Conservation (phyloP, 108 stramenopile species). For the Cyclostephanos invisitatus region DNA sequence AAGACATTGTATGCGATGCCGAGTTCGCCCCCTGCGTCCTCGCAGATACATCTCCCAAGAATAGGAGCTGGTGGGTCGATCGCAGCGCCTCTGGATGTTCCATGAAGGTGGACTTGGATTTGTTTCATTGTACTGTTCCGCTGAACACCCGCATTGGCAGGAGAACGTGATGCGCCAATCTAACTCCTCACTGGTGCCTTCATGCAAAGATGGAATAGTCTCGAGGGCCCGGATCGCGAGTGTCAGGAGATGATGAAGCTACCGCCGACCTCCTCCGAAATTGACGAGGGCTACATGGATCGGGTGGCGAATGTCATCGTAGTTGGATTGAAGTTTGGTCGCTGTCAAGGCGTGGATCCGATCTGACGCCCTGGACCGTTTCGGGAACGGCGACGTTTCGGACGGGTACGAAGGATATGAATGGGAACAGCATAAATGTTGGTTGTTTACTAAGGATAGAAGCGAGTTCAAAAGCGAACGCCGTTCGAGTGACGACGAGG, state of each 20-base stretch:
- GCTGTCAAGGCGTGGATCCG: slow-evolving; percentile 83
- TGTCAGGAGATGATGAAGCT: slow-evolving; percentile 91
- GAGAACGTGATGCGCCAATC: too few species aligned
- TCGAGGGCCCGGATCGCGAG: slow-evolving; percentile 89
- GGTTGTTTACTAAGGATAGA: slow-evolving; percentile 60
- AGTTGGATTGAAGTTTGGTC: slow-evolving; percentile 86
- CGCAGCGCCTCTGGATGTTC: slow-evolving; percentile 22
- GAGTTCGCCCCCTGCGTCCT: slow-evolving; percentile 62
- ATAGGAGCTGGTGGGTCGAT: slow-evolving; percentile 16
- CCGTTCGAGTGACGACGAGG: slow-evolving; percentile 87
- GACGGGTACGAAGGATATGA: slow-evolving; percentile 84
- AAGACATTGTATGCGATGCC: slow-evolving; percentile 77
- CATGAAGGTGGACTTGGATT: slow-evolving; percentile 30
- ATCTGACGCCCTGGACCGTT: slow-evolving; percentile 89
- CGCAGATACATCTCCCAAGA: slow-evolving; percentile 11
- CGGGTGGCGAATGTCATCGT: slow-evolving; percentile 80
- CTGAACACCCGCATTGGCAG: too few species aligned
- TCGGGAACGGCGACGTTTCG: slow-evolving; percentile 88
- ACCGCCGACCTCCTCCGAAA: slow-evolving; percentile 69
- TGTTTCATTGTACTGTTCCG: slow-evolving; percentile 18
- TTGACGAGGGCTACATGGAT: slow-evolving; percentile 87
- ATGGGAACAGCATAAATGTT: slow-evolving; percentile 69
- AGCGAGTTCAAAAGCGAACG: slow-evolving; percentile 89
- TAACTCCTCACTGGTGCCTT: slow-evolving; percentile 62
- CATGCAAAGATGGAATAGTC: slow-evolving; percentile 89